A percentile compares a stretch with the other conserved stretches of the same genome.
phyloP scores from a whole-genome alignment of 306 rosid genomes.

The Parietaria judaica region DNA sequence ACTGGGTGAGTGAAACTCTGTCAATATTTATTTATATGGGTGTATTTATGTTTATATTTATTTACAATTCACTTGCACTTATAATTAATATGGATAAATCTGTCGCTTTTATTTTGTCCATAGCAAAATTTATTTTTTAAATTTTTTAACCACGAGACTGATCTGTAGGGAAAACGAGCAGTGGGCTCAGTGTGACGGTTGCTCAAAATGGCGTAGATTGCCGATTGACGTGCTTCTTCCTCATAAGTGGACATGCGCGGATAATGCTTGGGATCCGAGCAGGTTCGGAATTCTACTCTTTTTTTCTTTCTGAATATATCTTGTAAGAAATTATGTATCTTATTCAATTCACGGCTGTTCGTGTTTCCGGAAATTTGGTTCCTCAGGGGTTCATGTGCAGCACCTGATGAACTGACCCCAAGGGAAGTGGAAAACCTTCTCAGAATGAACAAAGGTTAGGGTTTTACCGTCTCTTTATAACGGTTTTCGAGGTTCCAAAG shows the following conservation, averaged over 20 bases:
- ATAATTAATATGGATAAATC: slow-evolving; percentile 8
- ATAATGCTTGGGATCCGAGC: slow-evolving; percentile 83
- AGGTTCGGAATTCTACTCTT: slow-evolving; percentile 38
- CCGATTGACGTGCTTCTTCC: slow-evolving; percentile 80
- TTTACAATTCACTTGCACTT: neutral
- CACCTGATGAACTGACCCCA: slow-evolving; percentile 70
- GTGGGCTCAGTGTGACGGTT: slow-evolving; percentile 91
- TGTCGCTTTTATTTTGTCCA: slow-evolving; percentile 4
- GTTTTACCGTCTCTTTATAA: too few species aligned
- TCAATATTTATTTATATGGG: neutral
- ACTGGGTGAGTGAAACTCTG: slow-evolving; percentile 67
- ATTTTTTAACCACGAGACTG: slow-evolving; percentile 19
- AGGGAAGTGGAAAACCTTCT: slow-evolving; percentile 77
- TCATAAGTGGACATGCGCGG: slow-evolving; percentile 75
- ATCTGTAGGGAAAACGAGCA: slow-evolving; percentile 75
- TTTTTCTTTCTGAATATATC: neutral
- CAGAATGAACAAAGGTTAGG: slow-evolving; percentile 61
- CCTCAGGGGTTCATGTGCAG: slow-evolving; percentile 79
- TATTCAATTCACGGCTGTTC: slow-evolving; percentile 7
- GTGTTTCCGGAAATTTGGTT: slow-evolving; percentile 22
- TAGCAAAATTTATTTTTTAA: slow-evolving; percentile 6
- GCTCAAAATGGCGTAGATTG: slow-evolving; percentile 89
- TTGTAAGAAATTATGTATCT: slow-evolving; percentile 7
- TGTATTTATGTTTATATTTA: neutral
- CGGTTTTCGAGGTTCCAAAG: too few species aligned